Base-by-base conservation (phyloP, 768 basidiomycete genomes). In the Boletus vinaceobasis region DNA sequence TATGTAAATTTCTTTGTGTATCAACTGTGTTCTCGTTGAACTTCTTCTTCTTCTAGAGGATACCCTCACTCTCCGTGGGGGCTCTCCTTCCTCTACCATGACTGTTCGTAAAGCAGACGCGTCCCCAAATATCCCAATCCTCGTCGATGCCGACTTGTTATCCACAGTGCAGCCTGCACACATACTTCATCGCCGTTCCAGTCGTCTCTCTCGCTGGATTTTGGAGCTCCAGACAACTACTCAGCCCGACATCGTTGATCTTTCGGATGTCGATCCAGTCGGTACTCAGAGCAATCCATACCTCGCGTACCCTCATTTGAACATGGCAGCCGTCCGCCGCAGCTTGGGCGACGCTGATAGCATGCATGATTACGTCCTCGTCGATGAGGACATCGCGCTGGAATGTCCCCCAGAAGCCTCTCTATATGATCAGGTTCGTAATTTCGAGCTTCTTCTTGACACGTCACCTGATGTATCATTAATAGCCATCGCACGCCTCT, bases 151-250 rank as follows among this genome's bases (percentile, higher is more conserved):
- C 33, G 56, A 60, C 37, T 21, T 49, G 0, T 45, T 51, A 6
- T 42, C 56, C 42, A 47, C 55, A 14, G 35, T 17, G 13, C 54
- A 50, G 11, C 32, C 57, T 5, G 17, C 55, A 0, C 40, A 37
- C n/a, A 51, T 56, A 9, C 58, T 74, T 56, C 69, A 66, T 17
- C 73, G 71, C 19, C 71, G 73, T 36, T 71, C 75, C 15, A 75
- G 73, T 57, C 76, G 67, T 48, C 60, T 78, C 38, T 74, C 76
- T 36, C 72, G 65, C n/a, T 79, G 78, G 78, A 69, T 80, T 17
- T 66, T 62, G 3, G 78, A 79, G 21, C 72, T 77, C 49, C 74
- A 72, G 50, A 47, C 62, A 10, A 47, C 59, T 15, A 56, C 62
- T 43, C 43, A 57, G 36, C 51, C 59, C n/a, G 63, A 62, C 32